Percentiles rank a stretch among this genome's conserved stretches.
Evolutionary conservation across 2,329 filamentous ascomycete species (phyloP).

Genomic region (Diaporthe sp.): DNA sequence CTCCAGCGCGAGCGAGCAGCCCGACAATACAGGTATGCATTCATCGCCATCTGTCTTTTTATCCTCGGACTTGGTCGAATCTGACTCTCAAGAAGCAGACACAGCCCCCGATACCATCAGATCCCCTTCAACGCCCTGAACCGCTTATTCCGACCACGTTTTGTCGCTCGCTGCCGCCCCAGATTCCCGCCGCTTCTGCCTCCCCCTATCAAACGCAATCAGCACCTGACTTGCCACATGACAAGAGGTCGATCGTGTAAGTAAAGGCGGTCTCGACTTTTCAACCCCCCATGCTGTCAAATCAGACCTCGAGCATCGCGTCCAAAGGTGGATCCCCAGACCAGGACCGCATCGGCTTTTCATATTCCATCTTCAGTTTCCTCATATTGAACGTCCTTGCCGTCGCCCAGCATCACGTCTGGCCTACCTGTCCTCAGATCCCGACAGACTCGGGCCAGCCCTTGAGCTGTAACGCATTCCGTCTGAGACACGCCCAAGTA

Average conservation of each 20-base stretch:
- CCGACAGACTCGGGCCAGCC: neutral
- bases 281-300: conserved; percentile 26
- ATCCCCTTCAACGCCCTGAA: neutral
- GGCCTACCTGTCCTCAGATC: conserved; percentile 6
- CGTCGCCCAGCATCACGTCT: neutral
- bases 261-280: conserved; percentile 29
- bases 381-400: neutral
- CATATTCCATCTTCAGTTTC: neutral
- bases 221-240: conserved; percentile 39
- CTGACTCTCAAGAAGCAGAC: conserved; percentile 30
- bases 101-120: conserved; percentile 1
- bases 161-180: conserved; percentile 30
- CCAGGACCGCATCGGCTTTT: conserved; percentile 19
- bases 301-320: conserved; percentile 14
- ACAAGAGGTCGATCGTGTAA: conserved; percentile 35
- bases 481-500: neutral
- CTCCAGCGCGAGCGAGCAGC: conserved; percentile 22
- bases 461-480: neutral
- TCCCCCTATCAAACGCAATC: conserved; percentile 33
- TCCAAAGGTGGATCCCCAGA: conserved; percentile 22
- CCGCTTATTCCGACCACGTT: conserved; percentile 34
- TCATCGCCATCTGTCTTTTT: conserved; percentile 29
- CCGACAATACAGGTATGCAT: conserved; percentile 38
- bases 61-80: conserved; percentile 36
- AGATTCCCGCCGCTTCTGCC: conserved; percentile 1